Base-by-base conservation (phyloP, 179 eudicot species). In the Gypsophila paniculata region DNA sequence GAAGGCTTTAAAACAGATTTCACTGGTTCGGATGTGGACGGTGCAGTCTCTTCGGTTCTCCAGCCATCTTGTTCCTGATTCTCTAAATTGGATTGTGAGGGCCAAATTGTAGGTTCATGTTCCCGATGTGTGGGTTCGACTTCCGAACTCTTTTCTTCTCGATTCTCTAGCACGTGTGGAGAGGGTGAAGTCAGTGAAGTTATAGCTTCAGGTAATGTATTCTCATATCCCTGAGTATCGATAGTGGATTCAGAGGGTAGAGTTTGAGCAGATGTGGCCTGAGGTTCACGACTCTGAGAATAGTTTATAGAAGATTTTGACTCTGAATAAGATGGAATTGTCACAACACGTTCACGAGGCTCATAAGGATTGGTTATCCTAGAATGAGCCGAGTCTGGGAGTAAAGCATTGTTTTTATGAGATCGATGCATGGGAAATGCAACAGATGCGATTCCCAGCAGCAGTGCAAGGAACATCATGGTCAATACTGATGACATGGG, bases 381-480 rank as follows among this genome's bases (percentile, higher is more conserved):
- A 60, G 74, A 62, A 29, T 61, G 66, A 52, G 70, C 36, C 68
- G 79, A 60, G 54, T 55, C 55, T 52, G 49, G 53, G 15, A 46
- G 32, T 0, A 65, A 65, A 68, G 65, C 61, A 11, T 49, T 42
- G 32, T 72, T 71, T 9, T 57, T 72, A 42, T 44, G 72, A 69
- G 42, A 76, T 14, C 6, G 78, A 46, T 65, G 74, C 75, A 67
- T 22, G 5, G 77, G 75, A 42, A 76, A 46, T 8, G 68, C 68
- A 26, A 80, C 38, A 65, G 74, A 72, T 8, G 80, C 74, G 6
- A 84, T 69, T 52, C 74, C 80, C 65, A 83, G 34, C 44, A 74
- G 57, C 11, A 85, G 22, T 49, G 74, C 74, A 60, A 77, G 42
- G 63, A 82, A 55, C 32, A 80, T 48, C 61, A 46, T 52, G 32